Evolutionary conservation across 331 rosid species (phyloP).

Genomic region (Telfairia occidentalis): DNA sequence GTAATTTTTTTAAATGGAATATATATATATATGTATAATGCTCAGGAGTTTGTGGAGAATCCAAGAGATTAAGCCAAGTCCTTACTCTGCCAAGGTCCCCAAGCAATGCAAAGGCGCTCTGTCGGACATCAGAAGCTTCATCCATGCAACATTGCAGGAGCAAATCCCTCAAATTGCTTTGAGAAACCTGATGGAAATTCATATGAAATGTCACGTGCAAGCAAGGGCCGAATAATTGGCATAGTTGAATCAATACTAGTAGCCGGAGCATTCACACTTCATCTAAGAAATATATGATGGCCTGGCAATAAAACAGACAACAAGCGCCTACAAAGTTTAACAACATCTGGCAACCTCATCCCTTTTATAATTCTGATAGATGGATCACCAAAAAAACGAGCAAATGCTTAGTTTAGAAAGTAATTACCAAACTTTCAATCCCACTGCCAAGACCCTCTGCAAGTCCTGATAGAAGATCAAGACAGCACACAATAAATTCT

Average conservation of each 20-base stretch:
- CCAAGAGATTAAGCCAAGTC: not conserved
- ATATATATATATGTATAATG: not conserved
- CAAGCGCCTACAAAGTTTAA: not conserved
- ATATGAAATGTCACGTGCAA: conserved; percentile 15
- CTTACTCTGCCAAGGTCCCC: conserved; percentile 99
- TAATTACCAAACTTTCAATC: conserved; percentile 85
- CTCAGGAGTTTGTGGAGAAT: not conserved
- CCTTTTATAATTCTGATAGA: not conserved
- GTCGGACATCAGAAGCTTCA: conserved; percentile 88
- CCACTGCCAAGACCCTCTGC: conserved; percentile 99
- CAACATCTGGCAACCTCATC: not conserved
- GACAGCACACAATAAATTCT: conserved; percentile 90
- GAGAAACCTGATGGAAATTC: conserved; percentile 53
- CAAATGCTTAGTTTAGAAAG: conserved; percentile 5
- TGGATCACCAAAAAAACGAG: not conserved
- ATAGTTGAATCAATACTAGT: not conserved
- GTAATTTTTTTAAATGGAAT: not conserved
- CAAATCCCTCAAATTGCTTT: conserved; percentile 66
- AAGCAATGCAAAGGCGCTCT: conserved; percentile 89
- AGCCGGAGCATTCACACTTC: not conserved
- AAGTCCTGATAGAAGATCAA: conserved; percentile 95
- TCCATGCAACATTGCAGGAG: conserved; percentile 81
- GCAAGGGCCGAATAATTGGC: not conserved
- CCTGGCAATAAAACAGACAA: not conserved
- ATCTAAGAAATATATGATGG: not conserved